These are phyloP conservation scores for Amoebophrya sp. DNA, from an alignment of 169 alveolate species.

Conservation along the genomic window DNA sequence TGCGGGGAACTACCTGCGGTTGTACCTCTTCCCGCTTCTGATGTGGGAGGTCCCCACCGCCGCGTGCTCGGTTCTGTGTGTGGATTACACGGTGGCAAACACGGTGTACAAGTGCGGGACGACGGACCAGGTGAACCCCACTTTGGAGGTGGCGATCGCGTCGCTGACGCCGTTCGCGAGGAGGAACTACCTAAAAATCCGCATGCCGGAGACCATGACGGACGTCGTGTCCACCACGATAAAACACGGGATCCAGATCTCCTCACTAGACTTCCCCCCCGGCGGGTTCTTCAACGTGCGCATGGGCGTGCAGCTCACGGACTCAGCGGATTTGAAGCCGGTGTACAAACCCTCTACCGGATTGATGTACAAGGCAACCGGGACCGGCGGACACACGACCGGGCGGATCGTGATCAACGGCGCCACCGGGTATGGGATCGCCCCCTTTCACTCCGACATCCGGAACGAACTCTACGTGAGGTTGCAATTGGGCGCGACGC, in stretches of 20 bases:
- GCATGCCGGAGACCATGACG: neutral
- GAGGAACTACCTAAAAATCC: neutral
- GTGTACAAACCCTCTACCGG: neutral
- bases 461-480: neutral
- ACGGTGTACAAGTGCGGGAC: neutral
- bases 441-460: neutral
- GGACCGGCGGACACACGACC: neutral
- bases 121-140: neutral
- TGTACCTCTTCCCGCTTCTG: neutral
- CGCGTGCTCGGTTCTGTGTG: neutral
- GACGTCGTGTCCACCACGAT: neutral
- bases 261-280: neutral
- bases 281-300: slow-evolving; percentile 1
- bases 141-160: neutral
- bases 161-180: slow-evolving; percentile 1
- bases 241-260: neutral
- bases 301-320: slow-evolving; percentile 24
- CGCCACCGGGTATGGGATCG: neutral
- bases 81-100: neutral
- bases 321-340: neutral
- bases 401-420: neutral
- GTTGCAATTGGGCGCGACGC: neutral
- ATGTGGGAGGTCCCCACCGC: neutral
- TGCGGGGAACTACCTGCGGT: neutral
- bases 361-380: neutral